Conservation (phyloP, 1,284 basidiomycete genomes). For the Sporisorium exsertum region DNA sequence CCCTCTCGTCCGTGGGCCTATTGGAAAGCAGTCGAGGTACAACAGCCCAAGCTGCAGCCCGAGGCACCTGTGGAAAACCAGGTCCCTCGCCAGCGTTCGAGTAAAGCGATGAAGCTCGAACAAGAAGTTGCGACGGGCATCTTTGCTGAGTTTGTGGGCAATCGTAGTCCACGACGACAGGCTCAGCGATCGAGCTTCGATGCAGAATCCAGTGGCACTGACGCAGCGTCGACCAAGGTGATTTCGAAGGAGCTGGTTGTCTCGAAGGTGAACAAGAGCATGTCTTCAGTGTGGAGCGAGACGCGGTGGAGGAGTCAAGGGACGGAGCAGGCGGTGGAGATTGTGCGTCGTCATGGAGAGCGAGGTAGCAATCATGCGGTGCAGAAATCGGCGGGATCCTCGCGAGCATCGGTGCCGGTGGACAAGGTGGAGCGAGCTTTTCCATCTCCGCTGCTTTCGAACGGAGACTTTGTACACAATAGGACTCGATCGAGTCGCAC, state of each 20-base stretch:
- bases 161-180: constrained; percentile 39
- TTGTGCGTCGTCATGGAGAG: constrained; percentile 16
- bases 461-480: constrained; percentile 13
- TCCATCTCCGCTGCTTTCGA: constrained; percentile 34
- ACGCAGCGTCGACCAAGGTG: neutral
- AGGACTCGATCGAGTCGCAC: constrained; percentile 16
- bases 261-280: constrained; percentile 30
- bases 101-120: constrained; percentile 40
- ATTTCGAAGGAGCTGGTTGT: constrained; percentile 30
- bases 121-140: constrained; percentile 38
- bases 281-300: constrained; percentile 27
- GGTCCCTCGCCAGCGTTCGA: constrained; percentile 29
- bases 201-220: neutral
- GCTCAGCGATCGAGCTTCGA: constrained; percentile 21
- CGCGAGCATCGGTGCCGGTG: constrained; percentile 4
- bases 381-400: constrained; percentile 8
- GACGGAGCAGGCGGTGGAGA: constrained; percentile 32
- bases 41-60: constrained; percentile 1
- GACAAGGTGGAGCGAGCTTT: constrained; percentile 37
- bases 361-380: neutral
- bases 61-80: constrained; percentile 4
- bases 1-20: constrained; percentile 5
- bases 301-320: neutral
- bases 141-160: constrained; percentile 48
- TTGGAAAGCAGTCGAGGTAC: constrained; percentile 45